Evolutionary conservation across 805 yeast genomes (phyloP), one percentile per base, ranked within the genome.

Genomic region (Candida parachauliodes): DNA sequence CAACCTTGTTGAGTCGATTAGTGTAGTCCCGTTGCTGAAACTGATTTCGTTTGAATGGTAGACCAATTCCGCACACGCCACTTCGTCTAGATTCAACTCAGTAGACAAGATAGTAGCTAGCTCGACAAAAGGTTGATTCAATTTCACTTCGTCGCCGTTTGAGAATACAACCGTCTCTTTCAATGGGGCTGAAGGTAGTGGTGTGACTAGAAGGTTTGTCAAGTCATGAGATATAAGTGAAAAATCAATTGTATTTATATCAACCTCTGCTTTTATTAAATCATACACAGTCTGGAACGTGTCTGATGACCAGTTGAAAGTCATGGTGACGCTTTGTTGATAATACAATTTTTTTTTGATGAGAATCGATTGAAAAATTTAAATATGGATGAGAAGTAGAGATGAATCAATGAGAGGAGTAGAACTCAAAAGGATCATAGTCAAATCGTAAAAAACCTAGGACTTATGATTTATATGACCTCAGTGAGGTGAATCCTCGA

Each of bases 11-110:
- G 74, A 66, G 46, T 83, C 88, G 6, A 70, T 44, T 21, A 76
- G 54, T 2, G 69, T 61, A 0, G 70, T 62, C 1, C 83, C 83
- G 18, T 74, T 64, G 61, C 62, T 49, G 51, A 60, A 42, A 50
- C 56, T 36, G 49, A 62, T 17, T 55, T 42, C 45, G 14, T 62
- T 51, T 3, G 88, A 73, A 42, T 59, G 55, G 35, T 63, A 73
- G 2, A 89, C 67, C 19, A 86, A 53, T 51, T 88, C 85, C 1
- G 94, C 93, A 1, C 86, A 74, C 2, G 75, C 67, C 20, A 84
- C 36, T 55, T 91, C 97, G 57, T 91, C 95, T 36, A 91, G 41
- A 31, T 60, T 58, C 14, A 68, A 45, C 40, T 66, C 70, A 17
- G 51, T 64, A 34, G 84, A 68, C 36, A 91, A 67, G 26, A 78